Conservation (phyloP, 331 rosid genomes). For the Quercus lobata region DNA sequence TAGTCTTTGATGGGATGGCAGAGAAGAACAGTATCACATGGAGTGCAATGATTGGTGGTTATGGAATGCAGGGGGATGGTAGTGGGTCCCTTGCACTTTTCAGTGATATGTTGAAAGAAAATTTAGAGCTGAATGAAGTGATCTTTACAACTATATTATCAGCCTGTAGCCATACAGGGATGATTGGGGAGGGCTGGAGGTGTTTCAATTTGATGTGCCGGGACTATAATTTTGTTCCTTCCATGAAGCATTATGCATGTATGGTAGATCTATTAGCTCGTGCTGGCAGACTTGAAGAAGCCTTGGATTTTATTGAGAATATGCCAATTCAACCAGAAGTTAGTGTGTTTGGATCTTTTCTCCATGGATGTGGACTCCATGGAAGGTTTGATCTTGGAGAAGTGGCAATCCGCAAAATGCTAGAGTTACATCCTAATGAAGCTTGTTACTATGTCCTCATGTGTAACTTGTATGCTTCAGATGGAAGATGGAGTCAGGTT, state of each 20-base stretch:
- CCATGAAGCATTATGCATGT: constrained; percentile 75
- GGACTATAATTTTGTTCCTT: constrained; percentile 56
- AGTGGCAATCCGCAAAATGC: constrained; percentile 53
- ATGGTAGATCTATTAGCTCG: constrained; percentile 79
- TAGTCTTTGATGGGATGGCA: constrained; percentile 65
- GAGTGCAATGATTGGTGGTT: constrained; percentile 80
- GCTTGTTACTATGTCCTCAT: constrained; percentile 75
- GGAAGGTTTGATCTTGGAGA: constrained; percentile 75
- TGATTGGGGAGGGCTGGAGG: constrained; percentile 69
- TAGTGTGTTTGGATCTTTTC: constrained; percentile 79
- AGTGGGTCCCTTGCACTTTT: constrained; percentile 55
- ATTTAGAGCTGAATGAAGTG: constrained; percentile 55
- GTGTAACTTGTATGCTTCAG: constrained; percentile 73
- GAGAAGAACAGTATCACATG: constrained; percentile 67
- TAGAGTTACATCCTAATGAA: constrained; percentile 59
- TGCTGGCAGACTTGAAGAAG: constrained; percentile 73
- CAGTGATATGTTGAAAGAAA: constrained; percentile 60
- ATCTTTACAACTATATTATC: constrained; percentile 63
- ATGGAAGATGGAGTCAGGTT: constrained; percentile 85
- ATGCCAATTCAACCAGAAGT: constrained; percentile 62
- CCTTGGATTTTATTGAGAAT: constrained; percentile 54
- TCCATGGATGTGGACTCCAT: constrained; percentile 83
- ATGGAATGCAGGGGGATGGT: constrained; percentile 76
- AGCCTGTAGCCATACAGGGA: constrained; percentile 84
- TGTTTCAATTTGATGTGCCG: constrained; percentile 54